Evolutionary conservation across 2,329 filamentous ascomycete species (phyloP), one percentile per base, ranked within the genome.

Genomic region (Claviceps sp.): DNA sequence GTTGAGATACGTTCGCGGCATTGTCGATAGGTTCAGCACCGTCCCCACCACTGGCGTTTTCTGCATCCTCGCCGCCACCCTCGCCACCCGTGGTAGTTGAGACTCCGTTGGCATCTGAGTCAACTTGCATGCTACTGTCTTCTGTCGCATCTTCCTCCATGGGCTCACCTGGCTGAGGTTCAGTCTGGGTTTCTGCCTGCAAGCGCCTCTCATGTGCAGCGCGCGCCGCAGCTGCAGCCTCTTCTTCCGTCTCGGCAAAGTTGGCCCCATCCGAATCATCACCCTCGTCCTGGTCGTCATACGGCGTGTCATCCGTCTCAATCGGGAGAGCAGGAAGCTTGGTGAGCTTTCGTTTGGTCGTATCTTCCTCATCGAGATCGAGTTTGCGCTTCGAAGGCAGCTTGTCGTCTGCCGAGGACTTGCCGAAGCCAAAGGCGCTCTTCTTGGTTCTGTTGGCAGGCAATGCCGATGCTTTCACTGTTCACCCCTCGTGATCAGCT

Each of bases 281-380:
- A 51, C 84, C 84, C 47, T 80, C 82, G 52, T 82, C 80, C 65
- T 81, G 77, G 62, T 78, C 77, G 61, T 72, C 77, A 65, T 82
- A 78, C 59, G 77, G 74, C 54, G 76, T 75, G 64, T 77, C 73
- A 57, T 84, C 78, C 55, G 75, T 77, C 62, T 84, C 79, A 51
- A 86, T 73, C 51, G 84, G 79, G 54, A 87, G 80, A 58, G 84
- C 84, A 53, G 91, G 90, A 55, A 98, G 81, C 70, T 90, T 93
- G 64, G 88, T 88, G 58, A 98, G 79, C 71, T 94, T 96, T 65
- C 89, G 86, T 63, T 86, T 83, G 2, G 84, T 85, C 37, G 82
- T 84, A 61, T 95, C 88, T 61, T 96, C 91, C 62, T 96, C 91
- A 55, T 86, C 90, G 60, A 96, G 83, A 59, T 89, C 83, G 22